A percentile compares a stretch with the other conserved stretches of the same genome.
These are phyloP conservation scores for Spiraea crenata DNA, from an alignment of 331 rosid genomes.

Conservation along the genomic window DNA sequence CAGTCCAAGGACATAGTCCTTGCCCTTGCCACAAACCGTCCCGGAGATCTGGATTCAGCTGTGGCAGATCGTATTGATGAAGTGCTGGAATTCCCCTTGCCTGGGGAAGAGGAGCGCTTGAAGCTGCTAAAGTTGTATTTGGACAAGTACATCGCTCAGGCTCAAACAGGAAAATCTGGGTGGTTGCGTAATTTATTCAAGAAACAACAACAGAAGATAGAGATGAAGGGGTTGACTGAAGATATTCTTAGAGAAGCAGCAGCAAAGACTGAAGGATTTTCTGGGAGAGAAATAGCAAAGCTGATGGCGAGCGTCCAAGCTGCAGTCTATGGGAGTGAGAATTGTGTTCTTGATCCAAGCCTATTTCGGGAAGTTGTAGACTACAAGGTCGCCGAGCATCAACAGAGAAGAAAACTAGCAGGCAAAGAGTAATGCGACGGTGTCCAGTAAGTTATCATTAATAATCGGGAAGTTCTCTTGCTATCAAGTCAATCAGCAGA, in stretches of 20 bases:
- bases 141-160: slow-evolving; percentile 78
- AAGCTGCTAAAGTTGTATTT: slow-evolving; percentile 84
- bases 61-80: slow-evolving; percentile 93
- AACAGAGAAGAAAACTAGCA: slow-evolving; percentile 83
- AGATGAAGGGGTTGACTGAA: slow-evolving; percentile 79
- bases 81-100: slow-evolving; percentile 95
- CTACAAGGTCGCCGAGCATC: slow-evolving; percentile 96
- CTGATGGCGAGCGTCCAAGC: slow-evolving; percentile 96
- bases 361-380: slow-evolving; percentile 94
- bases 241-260: slow-evolving; percentile 86
- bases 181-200: slow-evolving; percentile 53
- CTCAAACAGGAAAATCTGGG: slow-evolving; percentile 66
- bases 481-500: neutral
- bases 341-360: slow-evolving; percentile 72
- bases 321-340: slow-evolving; percentile 87
- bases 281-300: slow-evolving; percentile 98
- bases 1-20: slow-evolving; percentile 98
- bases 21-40: slow-evolving; percentile 95
- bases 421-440: slow-evolving; percentile 34
- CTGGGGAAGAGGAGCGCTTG: slow-evolving; percentile 84
- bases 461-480: neutral
- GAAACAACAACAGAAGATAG: slow-evolving; percentile 62
- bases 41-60: slow-evolving; percentile 95
- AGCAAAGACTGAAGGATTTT: slow-evolving; percentile 76
- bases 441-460: slow-evolving; percentile 19